Percentiles rank a stretch among this genome's conserved stretches.
phyloP scores from a whole-genome alignment of 805 yeast species.

The Yarrowia osloensis region DNA sequence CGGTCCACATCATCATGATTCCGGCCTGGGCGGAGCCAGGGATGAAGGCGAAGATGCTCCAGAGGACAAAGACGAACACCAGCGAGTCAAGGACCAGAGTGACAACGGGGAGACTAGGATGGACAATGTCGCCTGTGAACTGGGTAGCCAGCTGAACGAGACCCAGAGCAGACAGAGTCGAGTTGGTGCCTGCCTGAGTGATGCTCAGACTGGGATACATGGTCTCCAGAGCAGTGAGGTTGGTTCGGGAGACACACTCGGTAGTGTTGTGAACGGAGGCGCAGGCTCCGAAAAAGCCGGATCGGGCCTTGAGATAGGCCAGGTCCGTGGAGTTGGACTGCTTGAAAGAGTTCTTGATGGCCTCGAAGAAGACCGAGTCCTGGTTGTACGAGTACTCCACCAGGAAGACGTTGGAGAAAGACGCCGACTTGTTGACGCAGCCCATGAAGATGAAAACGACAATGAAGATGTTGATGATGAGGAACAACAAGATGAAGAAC shows the following conservation, averaged over 20 bases:
- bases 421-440: background rate
- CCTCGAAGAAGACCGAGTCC: background rate
- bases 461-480: slow-evolving; percentile 11
- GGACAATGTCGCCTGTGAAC: slow-evolving; percentile 14
- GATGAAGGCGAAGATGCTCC: background rate
- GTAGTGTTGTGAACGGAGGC: background rate
- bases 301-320: background rate
- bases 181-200: background rate
- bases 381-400: slow-evolving; percentile 24
- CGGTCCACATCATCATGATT: slow-evolving; percentile 6
- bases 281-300: slow-evolving; percentile 6
- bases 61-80: background rate
- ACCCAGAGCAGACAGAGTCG: background rate
- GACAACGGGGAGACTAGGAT: slow-evolving; percentile 4
- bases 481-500: slow-evolving; percentile 8
- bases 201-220: slow-evolving; percentile 8
- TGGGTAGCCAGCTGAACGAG: slow-evolving; percentile 18
- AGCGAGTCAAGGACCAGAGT: background rate
- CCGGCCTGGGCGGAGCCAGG: background rate
- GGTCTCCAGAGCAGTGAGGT: slow-evolving; percentile 5
- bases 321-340: background rate
- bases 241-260: slow-evolving; percentile 7
- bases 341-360: slow-evolving; percentile 10
- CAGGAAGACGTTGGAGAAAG: slow-evolving; percentile 2
- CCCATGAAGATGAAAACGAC: slow-evolving; percentile 11